phyloP scores from a whole-genome alignment of 208 protist species.

The Sergeia podlipaevii region DNA sequence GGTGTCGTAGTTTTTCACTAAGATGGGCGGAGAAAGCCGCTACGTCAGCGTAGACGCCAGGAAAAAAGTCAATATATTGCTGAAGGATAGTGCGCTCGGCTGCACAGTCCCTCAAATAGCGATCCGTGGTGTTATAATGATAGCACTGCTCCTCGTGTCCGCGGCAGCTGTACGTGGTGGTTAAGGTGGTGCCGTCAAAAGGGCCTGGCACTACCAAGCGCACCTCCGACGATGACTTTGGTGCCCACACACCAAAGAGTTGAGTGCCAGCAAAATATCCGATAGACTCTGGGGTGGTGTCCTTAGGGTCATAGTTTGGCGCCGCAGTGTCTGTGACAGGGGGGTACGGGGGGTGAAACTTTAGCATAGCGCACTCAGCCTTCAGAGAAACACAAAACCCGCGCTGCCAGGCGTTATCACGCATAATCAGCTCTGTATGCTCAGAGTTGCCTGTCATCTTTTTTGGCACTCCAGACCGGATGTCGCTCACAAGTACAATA shows the following conservation, averaged over 20 bases:
- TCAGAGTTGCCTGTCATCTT: conserved; percentile 64
- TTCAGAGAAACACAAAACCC: conserved; percentile 86
- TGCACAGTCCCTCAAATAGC: conserved; percentile 81
- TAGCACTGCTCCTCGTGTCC: conserved; percentile 94
- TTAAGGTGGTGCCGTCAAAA: conserved; percentile 21
- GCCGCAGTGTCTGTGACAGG: conserved; percentile 25
- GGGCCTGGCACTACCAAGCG: conserved; percentile 79
- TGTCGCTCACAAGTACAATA: conserved; percentile 91
- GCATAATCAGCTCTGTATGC: conserved; percentile 79
- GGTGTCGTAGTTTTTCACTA: conserved; percentile 52
- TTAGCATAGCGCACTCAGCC: conserved; percentile 86
- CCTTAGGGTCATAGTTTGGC: conserved; percentile 26
- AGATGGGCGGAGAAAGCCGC: conserved; percentile 41
- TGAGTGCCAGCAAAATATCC: conserved; percentile 76
- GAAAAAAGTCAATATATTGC: conserved; percentile 44
- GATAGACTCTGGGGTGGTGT: conserved; percentile 61
- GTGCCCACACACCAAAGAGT: conserved; percentile 91
- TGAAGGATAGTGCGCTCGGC: conserved; percentile 80
- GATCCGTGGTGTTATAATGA: conserved; percentile 87
- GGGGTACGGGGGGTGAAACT: conserved; percentile 95
- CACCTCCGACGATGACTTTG: conserved; percentile 93
- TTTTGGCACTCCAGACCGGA: conserved; percentile 69
- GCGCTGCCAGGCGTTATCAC: conserved; percentile 82
- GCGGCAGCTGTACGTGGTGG: conserved; percentile 70
- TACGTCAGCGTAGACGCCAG: conserved; percentile 5